phyloP scores from a whole-genome alignment of 176 grass and related monocot species.

The Zoysia pacifica region DNA sequence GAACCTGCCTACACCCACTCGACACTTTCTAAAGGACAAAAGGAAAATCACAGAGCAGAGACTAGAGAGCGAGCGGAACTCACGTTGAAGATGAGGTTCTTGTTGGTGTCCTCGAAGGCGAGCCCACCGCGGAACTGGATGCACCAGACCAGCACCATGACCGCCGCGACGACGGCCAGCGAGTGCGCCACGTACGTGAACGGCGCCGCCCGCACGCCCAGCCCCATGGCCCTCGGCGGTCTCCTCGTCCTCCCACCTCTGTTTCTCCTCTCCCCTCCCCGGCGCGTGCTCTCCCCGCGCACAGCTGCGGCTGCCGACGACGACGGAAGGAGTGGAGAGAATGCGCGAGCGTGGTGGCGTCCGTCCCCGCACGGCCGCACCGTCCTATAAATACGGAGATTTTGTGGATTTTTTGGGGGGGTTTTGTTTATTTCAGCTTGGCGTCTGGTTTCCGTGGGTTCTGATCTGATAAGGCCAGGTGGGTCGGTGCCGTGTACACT shows the following conservation, averaged over 20 bases:
- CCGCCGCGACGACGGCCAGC: conserved; percentile 59
- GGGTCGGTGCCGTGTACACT: not conserved
- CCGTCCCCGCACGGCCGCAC: not conserved
- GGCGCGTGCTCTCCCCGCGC: not conserved
- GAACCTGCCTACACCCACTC: no score
- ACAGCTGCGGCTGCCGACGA: not conserved
- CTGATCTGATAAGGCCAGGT: not conserved
- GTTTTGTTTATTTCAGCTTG: not conserved
- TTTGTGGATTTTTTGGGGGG: not conserved
- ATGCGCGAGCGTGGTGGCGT: conserved; percentile 21
- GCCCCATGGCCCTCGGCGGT: not conserved
- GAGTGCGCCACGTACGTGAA: conserved; percentile 73
- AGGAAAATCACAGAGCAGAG: not conserved
- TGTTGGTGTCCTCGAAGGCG: conserved; percentile 69
- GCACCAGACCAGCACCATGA: conserved; percentile 85
- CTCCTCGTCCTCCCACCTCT: not conserved
- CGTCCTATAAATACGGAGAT: not conserved
- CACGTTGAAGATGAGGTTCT: conserved; percentile 97
- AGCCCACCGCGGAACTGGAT: conserved; percentile 87
- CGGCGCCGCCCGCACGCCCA: conserved; percentile 63
- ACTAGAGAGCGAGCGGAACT: not conserved
- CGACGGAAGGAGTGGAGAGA: conserved; percentile 6
- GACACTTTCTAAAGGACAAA: no score
- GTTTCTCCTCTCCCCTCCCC: not conserved
- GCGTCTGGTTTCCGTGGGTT: not conserved